These are phyloP conservation scores for Sarocladiaceae sp. DNA, from an alignment of 2,329 filamentous ascomycete genomes.

Conservation along the genomic window DNA sequence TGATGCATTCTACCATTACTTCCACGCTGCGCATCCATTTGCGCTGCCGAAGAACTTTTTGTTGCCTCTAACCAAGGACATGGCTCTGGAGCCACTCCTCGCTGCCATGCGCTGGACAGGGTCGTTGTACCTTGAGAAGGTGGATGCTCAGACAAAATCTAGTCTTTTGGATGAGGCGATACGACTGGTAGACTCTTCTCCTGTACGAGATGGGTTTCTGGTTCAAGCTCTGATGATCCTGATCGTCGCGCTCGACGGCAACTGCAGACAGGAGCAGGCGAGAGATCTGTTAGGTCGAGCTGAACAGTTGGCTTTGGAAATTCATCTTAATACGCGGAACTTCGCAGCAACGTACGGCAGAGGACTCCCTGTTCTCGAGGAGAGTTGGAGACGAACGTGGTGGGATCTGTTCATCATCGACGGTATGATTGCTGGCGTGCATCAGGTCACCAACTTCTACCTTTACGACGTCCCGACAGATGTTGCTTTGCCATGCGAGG, in stretches of 20 bases:
- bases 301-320: constrained; percentile 67
- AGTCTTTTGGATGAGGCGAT: constrained; percentile 56
- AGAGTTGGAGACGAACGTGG: constrained; percentile 86
- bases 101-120: constrained; percentile 54
- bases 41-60: constrained; percentile 50
- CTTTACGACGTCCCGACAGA: constrained; percentile 63
- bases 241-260: constrained; percentile 73
- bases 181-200: constrained; percentile 42
- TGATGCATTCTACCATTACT: constrained; percentile 55
- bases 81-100: constrained; percentile 42
- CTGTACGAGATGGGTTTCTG: constrained; percentile 53
- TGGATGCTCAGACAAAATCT: constrained; percentile 32
- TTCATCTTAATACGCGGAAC: constrained; percentile 68
- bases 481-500: constrained; percentile 76
- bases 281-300: constrained; percentile 62
- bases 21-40: constrained; percentile 55
- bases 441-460: constrained; percentile 65
- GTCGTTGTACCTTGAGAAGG: constrained; percentile 49
- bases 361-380: constrained; percentile 66
- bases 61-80: constrained; percentile 43
- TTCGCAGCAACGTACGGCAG: constrained; percentile 63
- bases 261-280: constrained; percentile 66
- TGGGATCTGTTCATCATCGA: constrained; percentile 82
- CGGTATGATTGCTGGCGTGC: constrained; percentile 78
- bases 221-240: constrained; percentile 77